A percentile compares a stretch with the other conserved stretches of the same genome.
These are phyloP conservation scores for Backusella circina DNA, from an alignment of 192 early-diverging fungal species.

Conservation along the genomic window DNA sequence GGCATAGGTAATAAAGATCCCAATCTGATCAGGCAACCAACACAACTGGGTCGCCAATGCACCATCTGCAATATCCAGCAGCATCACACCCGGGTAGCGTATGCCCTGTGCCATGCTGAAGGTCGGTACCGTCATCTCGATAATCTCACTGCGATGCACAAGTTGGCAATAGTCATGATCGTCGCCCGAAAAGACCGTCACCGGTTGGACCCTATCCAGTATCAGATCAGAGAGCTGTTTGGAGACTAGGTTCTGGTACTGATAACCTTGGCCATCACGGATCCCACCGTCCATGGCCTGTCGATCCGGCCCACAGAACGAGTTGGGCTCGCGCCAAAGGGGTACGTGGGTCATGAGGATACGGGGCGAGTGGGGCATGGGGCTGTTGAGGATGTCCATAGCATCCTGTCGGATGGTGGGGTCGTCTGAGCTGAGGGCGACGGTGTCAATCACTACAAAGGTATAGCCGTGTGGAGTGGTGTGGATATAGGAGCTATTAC, in stretches of 20 bases:
- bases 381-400: conserved; percentile 42
- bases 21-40: conserved; percentile 65
- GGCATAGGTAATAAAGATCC: conserved; percentile 49
- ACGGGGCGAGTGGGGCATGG: conserved; percentile 20
- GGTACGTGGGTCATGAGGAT: conserved; percentile 90
- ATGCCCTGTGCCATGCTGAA: conserved; percentile 63
- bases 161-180: conserved; percentile 91
- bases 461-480: conserved; percentile 51
- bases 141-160: conserved; percentile 25
- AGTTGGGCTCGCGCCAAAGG: conserved; percentile 61
- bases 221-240: conserved; percentile 53
- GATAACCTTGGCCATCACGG: conserved; percentile 65
- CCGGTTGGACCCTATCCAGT: conserved; percentile 56
- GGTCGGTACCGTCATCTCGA: conserved; percentile 51
- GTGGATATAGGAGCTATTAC: conserved; percentile 53
- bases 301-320: conserved; percentile 69
- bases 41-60: conserved; percentile 32
- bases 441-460: conserved; percentile 73
- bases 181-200: conserved; percentile 82
- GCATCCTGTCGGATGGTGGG: conserved; percentile 44
- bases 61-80: conserved; percentile 42
- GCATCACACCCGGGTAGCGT: conserved; percentile 48
- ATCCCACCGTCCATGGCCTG: conserved; percentile 29
- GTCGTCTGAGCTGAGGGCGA: conserved; percentile 55
- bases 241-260: conserved; percentile 85